A percentile compares a stretch with the other conserved stretches of the same genome.
Evolutionary conservation across 306 rosid genomes (phyloP).

Genomic region (Betula pendula): DNA sequence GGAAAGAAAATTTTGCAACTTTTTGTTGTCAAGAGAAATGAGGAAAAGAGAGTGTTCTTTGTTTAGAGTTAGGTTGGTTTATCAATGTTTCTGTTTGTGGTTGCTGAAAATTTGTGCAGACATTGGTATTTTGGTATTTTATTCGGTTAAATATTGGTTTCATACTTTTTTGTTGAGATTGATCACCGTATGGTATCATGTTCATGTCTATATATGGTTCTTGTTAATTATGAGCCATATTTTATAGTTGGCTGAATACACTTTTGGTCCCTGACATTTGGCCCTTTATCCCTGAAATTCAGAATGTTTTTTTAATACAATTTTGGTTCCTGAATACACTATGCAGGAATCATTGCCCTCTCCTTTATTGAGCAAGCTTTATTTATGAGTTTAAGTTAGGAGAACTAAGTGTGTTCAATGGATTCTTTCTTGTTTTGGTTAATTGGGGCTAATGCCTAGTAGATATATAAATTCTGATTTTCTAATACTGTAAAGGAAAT

Average conservation of each 20-base stretch:
- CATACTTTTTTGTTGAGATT: not conserved
- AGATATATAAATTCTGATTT: no score
- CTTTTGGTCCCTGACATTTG: no score
- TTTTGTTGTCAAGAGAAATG: not conserved
- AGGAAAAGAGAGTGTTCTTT: not conserved
- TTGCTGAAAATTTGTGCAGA: not conserved
- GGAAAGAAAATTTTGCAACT: not conserved
- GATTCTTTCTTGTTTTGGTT: no score
- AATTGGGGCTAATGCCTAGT: constrained; percentile 3
- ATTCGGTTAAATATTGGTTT: not conserved
- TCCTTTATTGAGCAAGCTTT: no score
- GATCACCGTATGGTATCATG: not conserved
- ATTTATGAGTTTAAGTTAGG: no score
- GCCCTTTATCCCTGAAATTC: no score
- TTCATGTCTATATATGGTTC: not conserved
- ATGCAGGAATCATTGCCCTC: no score
- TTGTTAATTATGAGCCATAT: not conserved
- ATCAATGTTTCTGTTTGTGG: not conserved
- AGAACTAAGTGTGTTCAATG: no score
- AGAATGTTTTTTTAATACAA: no score
- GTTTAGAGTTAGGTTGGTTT: not conserved
- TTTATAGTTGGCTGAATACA: no score
- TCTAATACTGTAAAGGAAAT: no score
- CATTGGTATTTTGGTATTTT: not conserved
- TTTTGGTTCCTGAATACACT: no score